Evolutionary conservation across 805 yeast genomes (phyloP), one percentile per base, ranked within the genome.

Genomic region (Wickerhamomyces subpelliculosus): DNA sequence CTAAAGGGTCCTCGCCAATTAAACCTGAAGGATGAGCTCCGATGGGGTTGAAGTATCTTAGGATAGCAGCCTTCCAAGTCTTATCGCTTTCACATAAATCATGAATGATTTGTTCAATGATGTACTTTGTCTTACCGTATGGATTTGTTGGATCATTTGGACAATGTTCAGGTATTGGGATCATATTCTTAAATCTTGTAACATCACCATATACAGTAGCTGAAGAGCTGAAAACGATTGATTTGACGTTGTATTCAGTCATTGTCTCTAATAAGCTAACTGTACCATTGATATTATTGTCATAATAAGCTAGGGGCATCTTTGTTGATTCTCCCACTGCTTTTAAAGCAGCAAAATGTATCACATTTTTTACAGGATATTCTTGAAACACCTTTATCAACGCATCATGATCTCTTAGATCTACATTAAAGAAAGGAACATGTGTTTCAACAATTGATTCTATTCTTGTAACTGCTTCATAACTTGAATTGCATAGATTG

Each of bases 171-270:
- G 89, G 89, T 37, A 83, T 82, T 23, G 90, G 90, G 39, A 80
- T 78, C 79, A 78, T 78, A 51, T 78, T 68, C 37, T 73, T 74
- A 53, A 80, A 81, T 32, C 86, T 65, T 9, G 85, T 77, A 23
- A 80, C 89, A 55, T 81, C 90, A 12, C 93, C 94, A 51, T 85
- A 84, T 5, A 84, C 90, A 11, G 93, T 84, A 10, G 93, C 93
- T 22, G 86, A 78, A 3, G 89, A 80, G 27, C 84, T 75, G 58
- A 84, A 84, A 13, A 84, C 87, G 38, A 85, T 58, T 13, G 69
- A 68, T 32, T 65, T 61, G 32, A 79, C 76, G n/a, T 51, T 39
- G 30, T 60, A 49, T 29, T 62, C 59, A 25, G 62, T 58, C 76
- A 82, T 73, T 9, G 67, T 72, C 39, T 68, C 66, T 42, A 84